Base-by-base conservation (phyloP, 2,329 filamentous ascomycete species). In the Neurospora sp. region DNA sequence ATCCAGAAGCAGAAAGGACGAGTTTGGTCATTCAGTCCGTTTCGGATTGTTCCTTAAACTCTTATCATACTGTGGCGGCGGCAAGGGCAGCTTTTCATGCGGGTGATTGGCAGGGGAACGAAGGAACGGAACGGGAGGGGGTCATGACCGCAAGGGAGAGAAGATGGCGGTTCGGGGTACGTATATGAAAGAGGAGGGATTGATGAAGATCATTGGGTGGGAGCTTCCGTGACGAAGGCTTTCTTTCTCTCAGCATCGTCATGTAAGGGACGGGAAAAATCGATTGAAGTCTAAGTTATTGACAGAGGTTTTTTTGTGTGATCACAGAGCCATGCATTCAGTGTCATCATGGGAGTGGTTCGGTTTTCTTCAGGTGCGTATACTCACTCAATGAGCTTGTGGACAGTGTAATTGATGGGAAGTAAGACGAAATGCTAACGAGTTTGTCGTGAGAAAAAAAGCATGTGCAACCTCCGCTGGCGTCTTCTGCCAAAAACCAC, bases 401-500 rank as follows among this genome's bases (percentile, higher is more conserved):
- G 36, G 10, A 10, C 36, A 38, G 36, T 38, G 36, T 38, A 38
- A 38, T 38, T 33, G 28, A 33, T 33, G 28, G 28, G 28, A 38
- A 10, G 7, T 62, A 19, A 28, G 23, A 23, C 17, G 10, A 11
- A 9, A 19, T 2, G 66, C 17, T 70, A 36, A 33, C 23, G 5
- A 58, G 28, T 52, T 28, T 70, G 39, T 40, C 5, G 10, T 40
- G 39, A 66, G n/a, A 7, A 69, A 39, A 76, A 10, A 69, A 39
- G 76, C 74, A 78, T 78, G 38, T 91, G 90, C 78, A 91, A 91
- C 76, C 78, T 92, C 68, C 83, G 90, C 42, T 96, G 93, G 93
- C 77, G 88, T 91, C 33, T 91, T 89, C 73, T 94, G 91, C 78
- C 91, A 19, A 95, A 95, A 96, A 96, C 78, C 87, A 93, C 77